These are phyloP conservation scores for Capsella bursapastoris DNA, from an alignment of 345 rosid genomes.

Conservation along the genomic window DNA sequence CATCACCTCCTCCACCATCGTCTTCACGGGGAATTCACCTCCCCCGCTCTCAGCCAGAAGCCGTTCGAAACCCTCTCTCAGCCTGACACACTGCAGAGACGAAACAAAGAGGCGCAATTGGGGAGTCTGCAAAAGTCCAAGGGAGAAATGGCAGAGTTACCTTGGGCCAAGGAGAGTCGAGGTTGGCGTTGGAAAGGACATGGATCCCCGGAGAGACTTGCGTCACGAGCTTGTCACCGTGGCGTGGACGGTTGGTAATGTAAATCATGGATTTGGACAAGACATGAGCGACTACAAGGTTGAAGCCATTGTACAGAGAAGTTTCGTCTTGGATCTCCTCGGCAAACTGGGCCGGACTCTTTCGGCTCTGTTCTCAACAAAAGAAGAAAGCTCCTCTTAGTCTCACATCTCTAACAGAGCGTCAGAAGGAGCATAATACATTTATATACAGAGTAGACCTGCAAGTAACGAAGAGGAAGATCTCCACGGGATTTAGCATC, in stretches of 20 bases:
- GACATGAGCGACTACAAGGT: conserved; percentile 62
- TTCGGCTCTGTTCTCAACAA: conserved; percentile 56
- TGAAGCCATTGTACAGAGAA: conserved; percentile 69
- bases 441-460: conserved; percentile 40
- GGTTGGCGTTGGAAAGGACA: conserved; percentile 71
- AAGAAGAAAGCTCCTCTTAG: not conserved
- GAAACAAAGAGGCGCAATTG: conserved; percentile 3
- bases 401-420: not conserved
- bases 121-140: not conserved
- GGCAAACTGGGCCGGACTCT: conserved; percentile 64
- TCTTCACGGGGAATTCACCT: conserved; percentile 54
- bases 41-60: conserved; percentile 44
- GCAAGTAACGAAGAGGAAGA: conserved; percentile 70
- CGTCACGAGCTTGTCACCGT: conserved; percentile 40
- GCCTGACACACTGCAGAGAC: conserved; percentile 57
- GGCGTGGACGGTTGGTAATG: conserved; percentile 68
- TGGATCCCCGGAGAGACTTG: conserved; percentile 79
- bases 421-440: not conserved
- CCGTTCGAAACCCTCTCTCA: conserved; percentile 53
- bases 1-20: conserved; percentile 65
- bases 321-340: conserved; percentile 56
- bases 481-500: conserved; percentile 64
- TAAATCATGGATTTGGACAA: conserved; percentile 63
- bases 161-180: conserved; percentile 90
- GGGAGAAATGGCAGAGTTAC: conserved; percentile 40